Evolutionary conservation across 768 basidiomycete genomes (phyloP), one percentile per base, ranked within the genome.

Genomic region (Kwoniella europaea): DNA sequence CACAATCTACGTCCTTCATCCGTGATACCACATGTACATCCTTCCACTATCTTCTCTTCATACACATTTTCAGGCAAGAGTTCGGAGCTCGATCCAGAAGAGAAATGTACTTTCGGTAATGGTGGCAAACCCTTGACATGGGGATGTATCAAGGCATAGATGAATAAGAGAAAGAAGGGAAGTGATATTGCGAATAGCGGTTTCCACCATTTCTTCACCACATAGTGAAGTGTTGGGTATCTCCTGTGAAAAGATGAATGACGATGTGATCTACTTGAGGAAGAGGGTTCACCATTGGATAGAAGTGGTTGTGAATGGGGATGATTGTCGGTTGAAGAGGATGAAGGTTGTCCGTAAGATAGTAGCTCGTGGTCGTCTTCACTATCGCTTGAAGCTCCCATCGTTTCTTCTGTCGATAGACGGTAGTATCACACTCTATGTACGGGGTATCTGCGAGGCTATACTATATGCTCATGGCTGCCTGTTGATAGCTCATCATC

Each of bases 71-170:
- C 56, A 22, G 56, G 35, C 41, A 42, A 9, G 4, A 54, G 22
- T 44, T 20, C 35, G 0, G 35, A 29, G 15, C 42, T 43, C 12
- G 52, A 63, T 16, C 68, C 74, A 1, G 43, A 56, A 3, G 62
- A 42, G 22, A 76, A 66, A 22, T 61, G 56, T 0, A 79, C 73
- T 24, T 62, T 75, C 22, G 78, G 78, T 41, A 79, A 63, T 1
- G 78, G 68, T 29, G 78, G 78, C 63, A 79, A 55, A 12, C 78
- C 76, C 20, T 74, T 74, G 4, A 77, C 76, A 58, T 77, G 76
- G 7, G 78, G 78, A 53, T 79, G 76, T 3, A 79, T 58, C 12
- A 71, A 13, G 9, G 70, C 67, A 56, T 79, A 79, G 41, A 79
- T 27, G 67, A 76, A 76, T 3, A 77, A 35, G 1, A 79, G 64